These are phyloP conservation scores for Teunomyces gatunensis DNA, from an alignment of 805 yeast genomes.

Conservation along the genomic window DNA sequence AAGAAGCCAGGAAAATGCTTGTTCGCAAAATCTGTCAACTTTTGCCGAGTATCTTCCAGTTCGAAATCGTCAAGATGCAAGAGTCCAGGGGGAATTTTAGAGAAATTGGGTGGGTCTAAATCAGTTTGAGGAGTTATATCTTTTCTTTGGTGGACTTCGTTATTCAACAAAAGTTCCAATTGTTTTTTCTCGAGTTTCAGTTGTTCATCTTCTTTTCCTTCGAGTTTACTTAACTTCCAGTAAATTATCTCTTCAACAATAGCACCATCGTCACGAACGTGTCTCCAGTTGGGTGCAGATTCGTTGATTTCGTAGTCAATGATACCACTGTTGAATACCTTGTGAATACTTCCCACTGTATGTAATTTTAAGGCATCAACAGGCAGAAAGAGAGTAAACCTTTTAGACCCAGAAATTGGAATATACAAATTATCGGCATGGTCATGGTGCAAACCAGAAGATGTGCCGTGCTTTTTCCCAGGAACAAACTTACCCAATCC, in stretches of 20 bases:
- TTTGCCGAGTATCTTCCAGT: constrained; percentile 20
- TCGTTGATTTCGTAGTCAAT: constrained; percentile 58
- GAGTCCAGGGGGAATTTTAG: constrained; percentile 59
- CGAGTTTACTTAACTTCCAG: constrained; percentile 36
- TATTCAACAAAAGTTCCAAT: constrained; percentile 9
- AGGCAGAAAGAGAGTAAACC: constrained; percentile 69
- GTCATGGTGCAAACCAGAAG: constrained; percentile 78
- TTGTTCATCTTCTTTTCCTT: constrained; percentile 11
- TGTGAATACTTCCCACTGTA: constrained; percentile 62
- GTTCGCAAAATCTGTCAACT: constrained; percentile 36
- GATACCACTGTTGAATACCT: constrained; percentile 58
- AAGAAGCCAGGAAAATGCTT: constrained; percentile 49
- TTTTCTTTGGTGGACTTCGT: constrained; percentile 12
- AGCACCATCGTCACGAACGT: constrained; percentile 61
- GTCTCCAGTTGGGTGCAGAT: constrained; percentile 62
- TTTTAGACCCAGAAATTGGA: constrained; percentile 55
- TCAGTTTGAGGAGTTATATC: constrained; percentile 10
- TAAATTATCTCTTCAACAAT: constrained; percentile 47
- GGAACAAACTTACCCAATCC: constrained; percentile 59
- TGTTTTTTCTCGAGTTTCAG: constrained; percentile 14
- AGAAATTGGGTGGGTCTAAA: constrained; percentile 68
- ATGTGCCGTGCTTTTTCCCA: constrained; percentile 45
- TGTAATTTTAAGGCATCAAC: constrained; percentile 54
- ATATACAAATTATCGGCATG: constrained; percentile 76
- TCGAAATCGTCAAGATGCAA: constrained; percentile 56